These are phyloP conservation scores for Symbiodinium natans DNA, from an alignment of 73 alveolate genomes.

Conservation along the genomic window DNA sequence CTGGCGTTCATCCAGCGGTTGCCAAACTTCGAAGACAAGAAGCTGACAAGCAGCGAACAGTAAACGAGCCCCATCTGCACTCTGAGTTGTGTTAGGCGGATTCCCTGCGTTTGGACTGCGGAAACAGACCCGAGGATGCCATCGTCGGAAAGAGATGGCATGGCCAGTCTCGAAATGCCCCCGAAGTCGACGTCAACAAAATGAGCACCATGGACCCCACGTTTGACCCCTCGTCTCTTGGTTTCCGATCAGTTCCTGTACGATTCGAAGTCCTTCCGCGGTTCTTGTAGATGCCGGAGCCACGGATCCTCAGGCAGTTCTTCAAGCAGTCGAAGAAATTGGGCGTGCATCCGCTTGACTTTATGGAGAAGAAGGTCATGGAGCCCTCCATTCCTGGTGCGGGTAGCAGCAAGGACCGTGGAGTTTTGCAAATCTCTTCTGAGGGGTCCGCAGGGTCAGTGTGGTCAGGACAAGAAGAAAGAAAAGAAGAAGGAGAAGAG, in stretches of 20 bases:
- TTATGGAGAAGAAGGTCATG: conserved; percentile 88
- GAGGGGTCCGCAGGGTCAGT: neutral
- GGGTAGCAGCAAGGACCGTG: conserved; percentile 83
- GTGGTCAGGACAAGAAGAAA: conserved; percentile 65
- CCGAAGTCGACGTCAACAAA: conserved; percentile 73
- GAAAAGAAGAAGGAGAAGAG: conserved; percentile 45
- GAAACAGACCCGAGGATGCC: conserved; percentile 63
- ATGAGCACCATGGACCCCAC: conserved; percentile 85
- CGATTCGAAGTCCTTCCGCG: too few relatives aligned
- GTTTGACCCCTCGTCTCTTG: conserved; percentile 81
- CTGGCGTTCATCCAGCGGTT: conserved; percentile 79
- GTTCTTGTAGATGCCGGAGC: too few relatives aligned
- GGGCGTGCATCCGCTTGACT: conserved; percentile 81
- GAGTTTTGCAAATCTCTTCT: neutral
- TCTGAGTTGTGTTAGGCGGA: too few relatives aligned
- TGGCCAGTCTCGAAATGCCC: conserved; percentile 87
- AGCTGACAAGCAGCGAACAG: conserved; percentile 91
- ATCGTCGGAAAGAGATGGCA: conserved; percentile 91
- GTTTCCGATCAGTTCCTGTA: too few relatives aligned
- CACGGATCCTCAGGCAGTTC: conserved; percentile 94
- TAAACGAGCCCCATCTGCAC: conserved; percentile 11
- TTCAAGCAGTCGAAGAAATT: conserved; percentile 85
- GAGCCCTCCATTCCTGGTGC: conserved; percentile 86
- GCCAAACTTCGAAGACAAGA: conserved; percentile 69
- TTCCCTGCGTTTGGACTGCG: too few relatives aligned